phyloP scores from a whole-genome alignment of 2,329 filamentous ascomycete genomes.

The Ophiocordyceps polyrhachis-furcata region DNA sequence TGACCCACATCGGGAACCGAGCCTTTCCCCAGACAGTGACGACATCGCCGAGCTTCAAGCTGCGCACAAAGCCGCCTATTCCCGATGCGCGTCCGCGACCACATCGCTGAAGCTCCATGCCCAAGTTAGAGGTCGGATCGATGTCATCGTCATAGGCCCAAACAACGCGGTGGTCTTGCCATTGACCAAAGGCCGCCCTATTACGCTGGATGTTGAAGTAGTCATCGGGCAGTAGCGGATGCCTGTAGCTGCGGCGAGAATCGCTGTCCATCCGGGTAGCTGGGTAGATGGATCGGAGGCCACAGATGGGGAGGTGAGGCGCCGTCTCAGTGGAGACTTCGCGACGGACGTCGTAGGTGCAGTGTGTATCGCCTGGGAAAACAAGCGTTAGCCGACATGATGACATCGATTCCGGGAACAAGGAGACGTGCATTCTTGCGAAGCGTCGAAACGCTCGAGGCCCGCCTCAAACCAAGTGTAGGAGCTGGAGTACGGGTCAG shows the following conservation, averaged over 20 bases:
- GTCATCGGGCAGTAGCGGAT: conserved; percentile 15
- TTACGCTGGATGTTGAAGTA: conserved; percentile 30
- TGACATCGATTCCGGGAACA: conserved; percentile 1
- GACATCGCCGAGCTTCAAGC: conserved; percentile 38
- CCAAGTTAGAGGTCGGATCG: conserved; percentile 21
- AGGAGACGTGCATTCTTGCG: conserved; percentile 9
- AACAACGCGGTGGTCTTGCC: conserved; percentile 25
- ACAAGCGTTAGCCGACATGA: neutral
- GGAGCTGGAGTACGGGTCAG: conserved; percentile 26
- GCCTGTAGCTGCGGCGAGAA: conserved; percentile 12
- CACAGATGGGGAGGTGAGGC: conserved; percentile 13
- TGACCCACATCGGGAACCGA: conserved; percentile 35
- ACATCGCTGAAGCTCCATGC: conserved; percentile 15
- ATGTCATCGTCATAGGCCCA: conserved; percentile 35
- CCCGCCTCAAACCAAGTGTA: conserved; percentile 48
- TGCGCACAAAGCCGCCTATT: conserved; percentile 35
- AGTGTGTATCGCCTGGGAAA: conserved; percentile 10
- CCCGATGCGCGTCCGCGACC: conserved; percentile 33
- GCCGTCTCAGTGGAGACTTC: conserved; percentile 5
- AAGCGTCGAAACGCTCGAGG: conserved; percentile 32
- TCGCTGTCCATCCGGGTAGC: conserved; percentile 6
- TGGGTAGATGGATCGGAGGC: conserved; percentile 19
- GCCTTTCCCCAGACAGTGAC: conserved; percentile 43
- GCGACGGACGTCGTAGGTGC: conserved; percentile 12
- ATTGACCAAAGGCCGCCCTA: conserved; percentile 14